These are phyloP conservation scores for Termitomyces sp. DNA, from an alignment of 768 basidiomycete species.

Conservation along the genomic window DNA sequence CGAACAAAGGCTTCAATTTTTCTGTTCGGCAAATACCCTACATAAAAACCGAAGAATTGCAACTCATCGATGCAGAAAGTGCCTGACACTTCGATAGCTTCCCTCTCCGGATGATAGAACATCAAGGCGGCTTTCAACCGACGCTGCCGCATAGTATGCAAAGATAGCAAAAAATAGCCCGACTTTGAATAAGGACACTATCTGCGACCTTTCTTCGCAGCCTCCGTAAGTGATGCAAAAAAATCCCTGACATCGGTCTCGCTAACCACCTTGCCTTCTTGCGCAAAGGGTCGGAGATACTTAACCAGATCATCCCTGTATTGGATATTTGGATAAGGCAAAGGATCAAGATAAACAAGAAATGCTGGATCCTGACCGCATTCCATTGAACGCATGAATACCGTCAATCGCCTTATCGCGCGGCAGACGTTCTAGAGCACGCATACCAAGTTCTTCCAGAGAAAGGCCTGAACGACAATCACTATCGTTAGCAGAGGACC, in stretches of 20 bases:
- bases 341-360: not conserved
- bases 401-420: conserved; percentile 82
- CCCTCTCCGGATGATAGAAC: not conserved
- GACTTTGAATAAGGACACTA: not conserved
- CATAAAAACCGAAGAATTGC: not conserved
- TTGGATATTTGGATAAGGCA: conserved; percentile 5
- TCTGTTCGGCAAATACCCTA: not conserved
- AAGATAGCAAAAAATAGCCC: not conserved
- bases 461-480: conserved; percentile 52
- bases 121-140: not conserved
- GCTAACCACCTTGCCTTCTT: conserved; percentile 69
- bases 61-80: not conserved
- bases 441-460: conserved; percentile 79
- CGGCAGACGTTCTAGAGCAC: conserved; percentile 69
- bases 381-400: conserved; percentile 77
- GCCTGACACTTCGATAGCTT: not conserved
- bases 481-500: conserved; percentile 5
- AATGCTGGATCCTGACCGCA: conserved; percentile 53
- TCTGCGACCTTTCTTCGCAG: conserved; percentile 23
- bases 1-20: not conserved
- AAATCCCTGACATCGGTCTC: conserved; percentile 69
- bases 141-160: not conserved
- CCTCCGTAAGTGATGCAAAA: conserved; percentile 52
- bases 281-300: conserved; percentile 77
- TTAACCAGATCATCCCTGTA: conserved; percentile 67